Conservation (phyloP, 2,329 filamentous ascomycete genomes). For the Claviceps sp. region DNA sequence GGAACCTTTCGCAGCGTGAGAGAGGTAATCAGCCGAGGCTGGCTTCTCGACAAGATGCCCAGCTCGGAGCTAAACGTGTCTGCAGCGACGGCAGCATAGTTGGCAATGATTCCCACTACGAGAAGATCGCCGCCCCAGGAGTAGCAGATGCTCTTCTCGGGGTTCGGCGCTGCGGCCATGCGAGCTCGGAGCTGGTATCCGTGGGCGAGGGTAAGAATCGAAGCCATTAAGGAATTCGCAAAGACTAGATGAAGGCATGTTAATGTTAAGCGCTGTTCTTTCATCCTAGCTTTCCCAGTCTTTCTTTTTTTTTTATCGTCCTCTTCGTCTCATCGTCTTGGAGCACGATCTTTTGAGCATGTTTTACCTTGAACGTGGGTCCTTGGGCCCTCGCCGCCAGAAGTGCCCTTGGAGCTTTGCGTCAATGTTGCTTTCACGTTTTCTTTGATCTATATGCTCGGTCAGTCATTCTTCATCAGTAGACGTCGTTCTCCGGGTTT, state of each 20-base stretch:
- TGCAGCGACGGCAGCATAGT: conserved; percentile 83
- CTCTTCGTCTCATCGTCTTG: background rate
- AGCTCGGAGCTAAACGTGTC: conserved; percentile 95
- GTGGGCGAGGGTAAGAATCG: conserved; percentile 46
- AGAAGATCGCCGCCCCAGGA: conserved; percentile 49
- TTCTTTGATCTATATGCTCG: conserved; percentile 57
- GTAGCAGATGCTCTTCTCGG: conserved; percentile 37
- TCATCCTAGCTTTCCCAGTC: background rate
- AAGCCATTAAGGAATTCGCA: conserved; percentile 74
- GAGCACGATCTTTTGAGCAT: background rate
- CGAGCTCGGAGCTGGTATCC: conserved; percentile 44
- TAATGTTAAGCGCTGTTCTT: background rate
- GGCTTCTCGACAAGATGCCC: conserved; percentile 66
- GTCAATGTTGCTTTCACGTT: conserved; percentile 73
- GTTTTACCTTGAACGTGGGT: conserved; percentile 63
- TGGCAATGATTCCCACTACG: conserved; percentile 54
- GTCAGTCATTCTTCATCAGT: background rate
- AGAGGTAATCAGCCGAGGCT: conserved; percentile 78
- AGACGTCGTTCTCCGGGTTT: conserved; percentile 3
- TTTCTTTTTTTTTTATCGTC: background rate
- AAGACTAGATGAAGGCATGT: conserved; percentile 40
- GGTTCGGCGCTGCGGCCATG: conserved; percentile 20
- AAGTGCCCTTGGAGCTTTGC: conserved; percentile 56
- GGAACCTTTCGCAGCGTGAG: conserved; percentile 65
- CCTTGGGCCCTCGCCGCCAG: conserved; percentile 68